phyloP scores from a whole-genome alignment of 176 grass and related monocot genomes.

The Pontederia crassipes region DNA sequence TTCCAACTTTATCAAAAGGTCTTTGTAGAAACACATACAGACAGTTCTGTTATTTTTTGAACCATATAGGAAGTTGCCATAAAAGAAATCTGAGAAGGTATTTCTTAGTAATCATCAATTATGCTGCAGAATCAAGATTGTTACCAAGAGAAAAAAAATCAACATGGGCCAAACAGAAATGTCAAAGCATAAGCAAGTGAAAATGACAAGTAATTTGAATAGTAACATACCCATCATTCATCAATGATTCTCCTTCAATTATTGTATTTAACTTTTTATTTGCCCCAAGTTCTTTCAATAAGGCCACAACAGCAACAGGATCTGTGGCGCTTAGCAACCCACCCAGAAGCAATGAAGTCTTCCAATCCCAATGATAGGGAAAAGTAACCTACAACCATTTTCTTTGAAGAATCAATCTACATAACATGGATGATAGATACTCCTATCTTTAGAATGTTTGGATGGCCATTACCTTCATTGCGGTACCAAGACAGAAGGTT shows the following conservation, averaged over 20 bases:
- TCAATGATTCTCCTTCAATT: conserved; percentile 92
- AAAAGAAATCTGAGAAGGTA: too few species aligned
- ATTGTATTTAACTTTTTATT: conserved; percentile 91
- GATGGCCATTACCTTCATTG: conserved; percentile 38
- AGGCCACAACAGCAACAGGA: conserved; percentile 80
- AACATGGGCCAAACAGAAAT: too few species aligned
- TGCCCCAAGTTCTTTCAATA: conserved; percentile 88
- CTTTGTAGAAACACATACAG: too few species aligned
- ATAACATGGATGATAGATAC: too few species aligned
- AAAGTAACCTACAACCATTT: conserved; percentile 41
- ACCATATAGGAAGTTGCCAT: too few species aligned
- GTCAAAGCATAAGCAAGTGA: neutral
- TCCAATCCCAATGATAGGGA: conserved; percentile 95
- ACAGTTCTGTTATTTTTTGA: too few species aligned
- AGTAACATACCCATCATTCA: conserved; percentile 74
- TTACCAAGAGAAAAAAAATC: too few species aligned
- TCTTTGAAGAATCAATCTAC: too few species aligned
- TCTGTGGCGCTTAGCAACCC: conserved; percentile 92
- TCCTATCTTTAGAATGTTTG: too few species aligned
- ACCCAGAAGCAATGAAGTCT: conserved; percentile 75
- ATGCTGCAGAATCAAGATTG: too few species aligned
- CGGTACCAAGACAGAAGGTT: conserved; percentile 50
- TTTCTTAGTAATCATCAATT: too few species aligned
- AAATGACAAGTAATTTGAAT: neutral
- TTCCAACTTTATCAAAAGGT: too few species aligned